A percentile compares a stretch with the other conserved stretches of the same genome.
Evolutionary conservation across 176 grass and related monocot genomes (phyloP).

Genomic region (Saccharum spontaneum): DNA sequence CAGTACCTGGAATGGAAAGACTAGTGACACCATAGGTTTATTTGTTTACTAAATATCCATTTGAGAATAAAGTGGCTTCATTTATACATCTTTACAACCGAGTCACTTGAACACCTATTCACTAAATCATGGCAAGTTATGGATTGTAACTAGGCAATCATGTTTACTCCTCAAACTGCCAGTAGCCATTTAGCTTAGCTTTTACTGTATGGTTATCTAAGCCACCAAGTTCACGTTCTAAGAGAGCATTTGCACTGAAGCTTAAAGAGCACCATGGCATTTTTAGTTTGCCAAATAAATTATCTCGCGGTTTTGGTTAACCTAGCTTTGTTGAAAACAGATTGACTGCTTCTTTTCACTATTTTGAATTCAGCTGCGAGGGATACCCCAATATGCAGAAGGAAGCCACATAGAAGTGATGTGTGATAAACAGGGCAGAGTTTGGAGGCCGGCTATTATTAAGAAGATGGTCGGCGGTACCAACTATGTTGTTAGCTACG

Average conservation of each 20-base stretch:
- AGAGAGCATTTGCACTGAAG: background rate
- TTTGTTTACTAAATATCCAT: background rate
- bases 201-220: background rate
- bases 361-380: conserved; percentile 32
- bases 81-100: background rate
- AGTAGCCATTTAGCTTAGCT: background rate
- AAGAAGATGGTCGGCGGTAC: conserved; percentile 31
- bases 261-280: too few relatives aligned
- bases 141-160: background rate
- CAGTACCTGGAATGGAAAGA: background rate
- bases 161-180: background rate
- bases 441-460: conserved; percentile 31
- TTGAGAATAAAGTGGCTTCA: background rate
- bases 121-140: background rate
- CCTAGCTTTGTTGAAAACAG: background rate
- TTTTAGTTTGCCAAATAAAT: background rate
- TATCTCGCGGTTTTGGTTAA: background rate
- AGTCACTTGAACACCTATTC: background rate
- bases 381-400: conserved; percentile 20
- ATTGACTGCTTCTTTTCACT: conserved; percentile 6
- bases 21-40: background rate
- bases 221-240: background rate
- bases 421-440: conserved; percentile 1
- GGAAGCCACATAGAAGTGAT: conserved; percentile 37
- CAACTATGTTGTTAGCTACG: conserved; percentile 20